Evolutionary conservation across 2,329 filamentous ascomycete genomes (phyloP), one percentile per base, ranked within the genome.

Genomic region (Calonectria hongkongensis): DNA sequence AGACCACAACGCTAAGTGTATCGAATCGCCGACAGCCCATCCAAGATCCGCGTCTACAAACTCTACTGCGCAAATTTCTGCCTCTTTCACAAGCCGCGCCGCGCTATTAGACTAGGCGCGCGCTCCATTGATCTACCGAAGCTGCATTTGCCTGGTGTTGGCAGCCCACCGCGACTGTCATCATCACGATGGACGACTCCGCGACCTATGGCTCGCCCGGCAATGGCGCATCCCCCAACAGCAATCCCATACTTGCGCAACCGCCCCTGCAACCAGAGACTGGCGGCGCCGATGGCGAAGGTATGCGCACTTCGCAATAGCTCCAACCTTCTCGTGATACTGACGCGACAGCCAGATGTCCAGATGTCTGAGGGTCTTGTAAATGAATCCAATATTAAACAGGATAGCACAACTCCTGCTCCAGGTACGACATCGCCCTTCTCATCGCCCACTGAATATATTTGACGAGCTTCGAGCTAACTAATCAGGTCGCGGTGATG

Each of bases 391-490:
- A 84, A 84, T 43, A 88, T 91, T 68, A 92, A 92, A 83, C 90
- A 92, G 81, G 91, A 93, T 76, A 91, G 87, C 79, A 87, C 89
- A 47, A 90, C 91, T 39, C 88, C 89, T 65, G 90, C 89, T 25
- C 88, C 91, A 73, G 87, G 87, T 74, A 86, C 84, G 70, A 79
- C 80, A 62, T 86, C 85, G 73, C 92, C 93, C 81, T 93, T 92
- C 80, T 90, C 91, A n/a, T 94, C 80, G 93, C 92, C 80, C 90
- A 91, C 25, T 87, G 78, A 92, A 95, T 86, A 92, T 92, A 70
- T 92, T 92, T 48, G 88, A 90, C 73, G 92, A 89, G 62, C 92
- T 92, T 43, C 45, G 73, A 48, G 65, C 79, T 71, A 91, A 94
- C 79, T 90, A 90, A 74, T 89, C 88, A 67, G 86, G 89, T 74